Conservation (phyloP, 148 eudicot genomes). For the Rhododendron ovatum region DNA sequence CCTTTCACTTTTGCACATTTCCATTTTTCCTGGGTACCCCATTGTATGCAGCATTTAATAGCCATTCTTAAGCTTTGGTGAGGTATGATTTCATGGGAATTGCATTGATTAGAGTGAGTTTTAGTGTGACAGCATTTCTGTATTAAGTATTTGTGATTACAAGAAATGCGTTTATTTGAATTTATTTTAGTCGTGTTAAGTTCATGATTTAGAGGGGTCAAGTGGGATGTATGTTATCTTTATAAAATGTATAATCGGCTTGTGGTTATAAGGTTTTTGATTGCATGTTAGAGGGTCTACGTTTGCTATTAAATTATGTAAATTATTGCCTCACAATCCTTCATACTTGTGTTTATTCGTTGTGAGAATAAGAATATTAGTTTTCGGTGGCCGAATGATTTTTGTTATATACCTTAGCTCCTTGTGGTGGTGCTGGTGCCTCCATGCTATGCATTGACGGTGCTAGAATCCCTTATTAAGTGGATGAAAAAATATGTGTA, state of each 20-base stretch:
- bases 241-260: neutral
- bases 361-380: neutral
- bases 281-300: neutral
- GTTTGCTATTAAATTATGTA: neutral
- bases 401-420: neutral
- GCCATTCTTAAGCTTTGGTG: neutral
- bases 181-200: neutral
- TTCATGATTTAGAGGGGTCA: neutral
- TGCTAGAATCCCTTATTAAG: neutral
- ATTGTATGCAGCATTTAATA: neutral
- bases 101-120: neutral
- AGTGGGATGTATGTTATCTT: neutral
- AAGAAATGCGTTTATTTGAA: neutral
- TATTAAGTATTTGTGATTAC: neutral
- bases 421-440: neutral
- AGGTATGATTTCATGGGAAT: neutral
- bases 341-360: neutral
- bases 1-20: constrained; percentile 4
- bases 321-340: neutral
- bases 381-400: neutral
- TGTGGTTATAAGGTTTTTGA: neutral
- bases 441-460: neutral
- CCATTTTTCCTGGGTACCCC: neutral
- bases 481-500: neutral
- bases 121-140: neutral